Conservation (phyloP, 1,284 basidiomycete species). For the Kwoniella shivajii region DNA sequence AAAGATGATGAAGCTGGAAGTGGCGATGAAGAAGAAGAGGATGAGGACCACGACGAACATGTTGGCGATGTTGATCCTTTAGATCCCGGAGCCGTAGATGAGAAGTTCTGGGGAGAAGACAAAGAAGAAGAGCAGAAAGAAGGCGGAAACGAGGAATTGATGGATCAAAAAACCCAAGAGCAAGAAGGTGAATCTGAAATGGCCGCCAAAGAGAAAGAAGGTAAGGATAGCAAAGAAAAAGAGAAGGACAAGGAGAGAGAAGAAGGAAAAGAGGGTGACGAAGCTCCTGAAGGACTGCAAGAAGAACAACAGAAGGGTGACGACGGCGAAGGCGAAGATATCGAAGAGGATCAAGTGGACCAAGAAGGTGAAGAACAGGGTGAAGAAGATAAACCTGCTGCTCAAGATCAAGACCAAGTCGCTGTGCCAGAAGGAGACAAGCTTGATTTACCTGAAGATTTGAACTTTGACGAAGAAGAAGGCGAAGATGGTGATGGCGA, state of each 20-base stretch:
- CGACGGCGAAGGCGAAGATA: slow-evolving; percentile 41
- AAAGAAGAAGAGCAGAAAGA: slow-evolving; percentile 57
- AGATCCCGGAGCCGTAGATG: slow-evolving; percentile 88
- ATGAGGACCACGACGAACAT: slow-evolving; percentile 73
- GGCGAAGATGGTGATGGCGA: slow-evolving; percentile 57
- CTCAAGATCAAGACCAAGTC: slow-evolving; percentile 63
- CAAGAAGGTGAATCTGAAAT: slow-evolving; percentile 64
- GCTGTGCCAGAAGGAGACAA: slow-evolving; percentile 74
- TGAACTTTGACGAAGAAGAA: slow-evolving; percentile 64
- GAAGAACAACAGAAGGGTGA: slow-evolving; percentile 48
- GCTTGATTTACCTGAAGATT: slow-evolving; percentile 80
- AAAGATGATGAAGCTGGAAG: slow-evolving; percentile 64
- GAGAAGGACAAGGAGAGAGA: slow-evolving; percentile 47
- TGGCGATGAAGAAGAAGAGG: slow-evolving; percentile 62
- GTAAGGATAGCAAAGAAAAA: slow-evolving; percentile 46
- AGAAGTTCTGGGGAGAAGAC: slow-evolving; percentile 93
- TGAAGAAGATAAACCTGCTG: slow-evolving; percentile 53
- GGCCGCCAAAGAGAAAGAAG: slow-evolving; percentile 68
- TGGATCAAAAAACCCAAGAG: slow-evolving; percentile 52
- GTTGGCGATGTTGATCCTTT: slow-evolving; percentile 80
- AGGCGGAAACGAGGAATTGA: slow-evolving; percentile 50
- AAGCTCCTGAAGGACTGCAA: slow-evolving; percentile 36
- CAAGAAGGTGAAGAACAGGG: slow-evolving; percentile 44
- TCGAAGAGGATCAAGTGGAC: slow-evolving; percentile 14
- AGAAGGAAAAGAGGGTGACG: slow-evolving; percentile 44